Evolutionary conservation across 2,329 filamentous ascomycete genomes (phyloP), one percentile per base, ranked within the genome.

Genomic region (Ascochyta clinopodiicola): DNA sequence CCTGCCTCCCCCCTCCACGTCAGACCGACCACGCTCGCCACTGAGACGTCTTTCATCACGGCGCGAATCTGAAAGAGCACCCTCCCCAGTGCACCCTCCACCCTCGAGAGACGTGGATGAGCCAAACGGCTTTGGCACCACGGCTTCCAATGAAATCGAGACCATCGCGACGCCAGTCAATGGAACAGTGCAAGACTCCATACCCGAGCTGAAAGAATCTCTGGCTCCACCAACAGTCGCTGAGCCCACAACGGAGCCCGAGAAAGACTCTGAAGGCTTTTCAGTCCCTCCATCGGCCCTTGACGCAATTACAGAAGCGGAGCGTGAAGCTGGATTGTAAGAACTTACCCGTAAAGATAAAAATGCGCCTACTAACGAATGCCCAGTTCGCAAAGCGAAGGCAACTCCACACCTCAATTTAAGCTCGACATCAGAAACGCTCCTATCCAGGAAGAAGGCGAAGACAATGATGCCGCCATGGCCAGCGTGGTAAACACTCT

Each of bases 361-460:
- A 13, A 6, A 38, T 2, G 24, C n/a, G 32, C 13, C 29, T 5
- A 40, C 48, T 65, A 42, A 66, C 43, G 29, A 22, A 0, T 7
- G 35, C 22, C 4, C 35, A 70, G 68, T 44, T 43, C 57, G 3
- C 62, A 66, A 48, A 61, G 51, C 38, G 73, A 75, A 32, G 62
- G 45, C 42, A 69, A 64, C 22, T 49, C 68, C 1, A 52, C 45
- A 42, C 80, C 87, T 8, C 80, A 82, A 55, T 92, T 92, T 78
- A 94, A 90, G 74, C 82, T 96, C 47, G 91, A 86, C 69, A 96
- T 96, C 46, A 84, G 88, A 59, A 89, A 90, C 61, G 87, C 89
- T 35, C 90, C 91, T 0, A 90, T 95, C 19, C 84, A 85, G 3
- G 90, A 94, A 66, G 91, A 95, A 62, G 87, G 88, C 0, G 87